Evolutionary conservation across 495 filamentous ascomycete genomes (phyloP).

Genomic region (Penicillium flavigenum): DNA sequence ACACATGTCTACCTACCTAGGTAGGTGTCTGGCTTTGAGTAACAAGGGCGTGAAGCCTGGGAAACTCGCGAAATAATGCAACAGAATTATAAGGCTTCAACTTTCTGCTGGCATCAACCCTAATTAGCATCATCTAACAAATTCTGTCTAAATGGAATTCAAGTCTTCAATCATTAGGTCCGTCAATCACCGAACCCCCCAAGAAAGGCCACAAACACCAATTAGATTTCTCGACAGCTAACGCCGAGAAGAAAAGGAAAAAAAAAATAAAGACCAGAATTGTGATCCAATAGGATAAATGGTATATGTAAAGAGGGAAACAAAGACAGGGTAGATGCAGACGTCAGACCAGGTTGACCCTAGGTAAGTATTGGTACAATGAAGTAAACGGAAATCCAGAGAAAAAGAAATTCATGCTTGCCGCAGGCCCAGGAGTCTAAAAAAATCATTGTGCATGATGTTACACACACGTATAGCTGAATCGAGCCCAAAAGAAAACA

Average conservation of each 20-base stretch:
- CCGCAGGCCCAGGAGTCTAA: background rate
- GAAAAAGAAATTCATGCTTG: slow-evolving; percentile 6
- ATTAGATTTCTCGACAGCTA: background rate
- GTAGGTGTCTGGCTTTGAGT: background rate
- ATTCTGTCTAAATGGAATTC: background rate
- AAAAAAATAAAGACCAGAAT: background rate
- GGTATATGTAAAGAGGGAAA: slow-evolving; percentile 9
- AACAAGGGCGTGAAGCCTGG: background rate
- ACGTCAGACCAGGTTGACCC: background rate
- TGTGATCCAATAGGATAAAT: slow-evolving; percentile 5
- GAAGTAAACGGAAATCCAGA: background rate
- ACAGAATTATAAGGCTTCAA: background rate
- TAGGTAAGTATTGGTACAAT: slow-evolving; percentile 8
- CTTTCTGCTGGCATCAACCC: background rate
- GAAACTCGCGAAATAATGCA: background rate
- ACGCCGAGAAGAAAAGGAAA: background rate
- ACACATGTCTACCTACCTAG: background rate
- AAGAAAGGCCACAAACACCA: background rate
- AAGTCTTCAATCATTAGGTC: background rate
- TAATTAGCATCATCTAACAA: background rate
- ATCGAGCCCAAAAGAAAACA: slow-evolving; percentile 1
- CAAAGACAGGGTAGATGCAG: slow-evolving; percentile 7
- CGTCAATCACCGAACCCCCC: background rate
- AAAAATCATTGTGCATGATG: background rate
- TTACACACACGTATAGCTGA: background rate